These are phyloP conservation scores for Aquilaria sinensis DNA, from an alignment of 345 rosid genomes.

Conservation along the genomic window DNA sequence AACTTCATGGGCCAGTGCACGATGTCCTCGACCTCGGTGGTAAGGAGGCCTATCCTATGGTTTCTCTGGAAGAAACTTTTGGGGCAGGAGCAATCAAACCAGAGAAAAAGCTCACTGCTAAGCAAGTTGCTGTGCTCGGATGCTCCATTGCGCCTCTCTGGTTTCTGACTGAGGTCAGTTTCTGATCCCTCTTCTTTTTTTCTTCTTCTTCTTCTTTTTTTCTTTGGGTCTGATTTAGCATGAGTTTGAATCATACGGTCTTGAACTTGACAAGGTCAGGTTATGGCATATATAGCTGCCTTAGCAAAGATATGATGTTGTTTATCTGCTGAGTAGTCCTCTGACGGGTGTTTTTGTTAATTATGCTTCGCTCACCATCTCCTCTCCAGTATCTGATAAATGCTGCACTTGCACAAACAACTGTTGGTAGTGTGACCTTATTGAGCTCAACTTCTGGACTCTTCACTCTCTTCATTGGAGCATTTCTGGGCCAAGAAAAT, in stretches of 20 bases:
- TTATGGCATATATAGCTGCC: too few species aligned
- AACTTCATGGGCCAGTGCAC: not conserved
- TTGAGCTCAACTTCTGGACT: slow-evolving; percentile 42
- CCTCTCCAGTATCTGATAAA: slow-evolving; percentile 35
- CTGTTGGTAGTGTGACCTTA: slow-evolving; percentile 34
- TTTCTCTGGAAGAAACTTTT: not conserved
- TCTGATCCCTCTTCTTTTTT: not conserved
- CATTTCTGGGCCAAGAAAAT: slow-evolving; percentile 35
- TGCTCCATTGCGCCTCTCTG: slow-evolving; percentile 32
- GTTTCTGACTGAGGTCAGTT: slow-evolving; percentile 41
- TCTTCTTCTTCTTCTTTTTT: too few species aligned
- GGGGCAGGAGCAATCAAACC: not conserved
- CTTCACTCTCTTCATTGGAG: slow-evolving; percentile 47
- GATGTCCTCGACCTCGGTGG: not conserved
- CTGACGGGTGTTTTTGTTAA: too few species aligned
- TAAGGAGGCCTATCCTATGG: slow-evolving; percentile 10
- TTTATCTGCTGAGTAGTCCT: too few species aligned
- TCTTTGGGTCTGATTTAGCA: too few species aligned
- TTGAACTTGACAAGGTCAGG: too few species aligned
- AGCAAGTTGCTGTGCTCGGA: slow-evolving; percentile 12
- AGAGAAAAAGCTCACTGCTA: slow-evolving; percentile 10
- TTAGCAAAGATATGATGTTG: too few species aligned
- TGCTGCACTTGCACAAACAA: slow-evolving; percentile 41
- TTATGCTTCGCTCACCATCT: too few species aligned
- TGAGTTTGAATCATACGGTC: too few species aligned